Evolutionary conservation across 495 filamentous ascomycete species (phyloP), one percentile per base, ranked within the genome.

Genomic region (Penicillium ochrochloron): DNA sequence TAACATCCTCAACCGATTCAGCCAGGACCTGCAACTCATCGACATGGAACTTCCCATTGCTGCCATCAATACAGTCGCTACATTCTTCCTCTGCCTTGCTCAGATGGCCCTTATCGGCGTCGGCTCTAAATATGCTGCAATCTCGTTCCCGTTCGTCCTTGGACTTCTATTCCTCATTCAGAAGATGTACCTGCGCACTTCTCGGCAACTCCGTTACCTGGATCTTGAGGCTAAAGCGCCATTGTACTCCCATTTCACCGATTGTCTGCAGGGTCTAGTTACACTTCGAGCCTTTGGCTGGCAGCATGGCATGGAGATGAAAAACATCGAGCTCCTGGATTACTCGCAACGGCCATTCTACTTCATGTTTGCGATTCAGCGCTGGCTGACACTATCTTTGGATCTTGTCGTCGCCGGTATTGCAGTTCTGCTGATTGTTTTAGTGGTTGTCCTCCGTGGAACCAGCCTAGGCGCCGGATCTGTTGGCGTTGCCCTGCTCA

Each of bases 191-290:
- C 78, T 91, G 5, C 80, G 84, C 12, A 90, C 88, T 1, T 89
- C 87, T 2, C 82, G 87, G 4, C 88, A 89, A 65, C 71, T 90
- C 6, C 85, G 88, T 37, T 77, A 87, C 48, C 73, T 90, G 23
- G 88, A 90, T 34, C 76, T 89, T 9, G 87, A 89, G 72, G 79
- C 84, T 15, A 86, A 87, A 68, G 80, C 86, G 5, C 85, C 86
- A 3, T 73, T 89, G 1, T 88, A 83, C 60, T 82, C 85, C 0
- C 81, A 84, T 48, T 88, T 89, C 55, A 75, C 84, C 23, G 88
- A 90, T 54, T 79, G 76, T 12, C 65, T 83, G 15, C 73, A 78
- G 44, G 82, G 82, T 2, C 70, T 84, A 6, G 75, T 73, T 0
- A 87, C 85, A 3, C 68, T 89, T 6, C 78, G 86, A 10, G 84